Evolutionary conservation across 352 stramenopile species (phyloP).

Genomic region (Stephanocyclus meneghinianus): DNA sequence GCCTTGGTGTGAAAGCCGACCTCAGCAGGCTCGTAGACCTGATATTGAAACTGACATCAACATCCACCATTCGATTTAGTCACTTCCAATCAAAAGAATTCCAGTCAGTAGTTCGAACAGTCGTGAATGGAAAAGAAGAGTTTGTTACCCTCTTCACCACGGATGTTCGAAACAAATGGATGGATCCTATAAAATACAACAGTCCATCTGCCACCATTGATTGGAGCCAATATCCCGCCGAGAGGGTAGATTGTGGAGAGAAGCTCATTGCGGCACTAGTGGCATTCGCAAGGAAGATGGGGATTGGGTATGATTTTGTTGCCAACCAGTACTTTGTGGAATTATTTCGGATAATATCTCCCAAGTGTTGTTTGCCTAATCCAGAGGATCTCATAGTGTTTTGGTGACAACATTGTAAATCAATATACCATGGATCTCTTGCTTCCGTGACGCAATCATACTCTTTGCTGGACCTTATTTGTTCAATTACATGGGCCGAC

Average conservation of each 20-base stretch:
- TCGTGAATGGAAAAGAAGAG: slow-evolving; percentile 12
- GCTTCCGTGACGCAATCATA: background rate
- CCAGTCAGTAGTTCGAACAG: background rate
- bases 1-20: slow-evolving; percentile 12
- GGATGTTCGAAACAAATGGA: slow-evolving; percentile 15
- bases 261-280: slow-evolving; percentile 5
- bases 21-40: slow-evolving; percentile 7
- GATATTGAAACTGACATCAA: background rate
- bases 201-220: slow-evolving; percentile 2
- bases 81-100: slow-evolving; percentile 12
- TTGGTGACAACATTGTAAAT: background rate
- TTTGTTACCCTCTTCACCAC: slow-evolving; percentile 20
- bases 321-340: slow-evolving; percentile 11
- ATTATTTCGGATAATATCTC: slow-evolving; percentile 17
- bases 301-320: slow-evolving; percentile 22
- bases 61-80: slow-evolving; percentile 7
- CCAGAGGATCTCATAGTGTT: slow-evolving; percentile 8
- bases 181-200: background rate
- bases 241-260: background rate
- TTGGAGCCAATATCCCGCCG: slow-evolving; percentile 10
- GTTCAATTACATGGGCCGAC: too few species aligned
- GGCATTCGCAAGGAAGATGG: slow-evolving; percentile 11
- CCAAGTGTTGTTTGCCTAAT: background rate
- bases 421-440: too few species aligned
- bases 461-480: background rate